A percentile compares a stretch with the other conserved stretches of the same genome.
These are phyloP conservation scores for Blepharisma stoltei DNA, from an alignment of 73 alveolate species.

Conservation along the genomic window DNA sequence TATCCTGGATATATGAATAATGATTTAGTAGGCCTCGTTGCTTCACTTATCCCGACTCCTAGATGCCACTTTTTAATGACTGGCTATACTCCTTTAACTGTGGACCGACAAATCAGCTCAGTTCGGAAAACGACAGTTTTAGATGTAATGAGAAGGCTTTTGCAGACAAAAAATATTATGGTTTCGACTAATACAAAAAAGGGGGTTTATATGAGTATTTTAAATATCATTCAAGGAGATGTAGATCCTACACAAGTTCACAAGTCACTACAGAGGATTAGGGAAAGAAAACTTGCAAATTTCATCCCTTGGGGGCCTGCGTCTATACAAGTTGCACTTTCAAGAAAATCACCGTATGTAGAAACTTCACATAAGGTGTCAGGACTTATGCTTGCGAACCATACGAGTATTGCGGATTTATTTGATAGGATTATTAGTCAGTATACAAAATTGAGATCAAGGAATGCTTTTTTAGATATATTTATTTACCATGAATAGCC, in stretches of 20 bases:
- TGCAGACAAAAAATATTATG: constrained; percentile 97
- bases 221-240: constrained; percentile 98
- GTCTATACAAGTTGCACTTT: constrained; percentile 95
- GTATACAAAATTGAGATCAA: constrained; percentile 77
- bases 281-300: constrained; percentile 95
- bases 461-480: constrained; percentile 95
- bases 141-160: constrained; percentile 96
- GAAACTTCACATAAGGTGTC: constrained; percentile 96
- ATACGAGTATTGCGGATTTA: constrained; percentile 87
- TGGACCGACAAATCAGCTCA: constrained; percentile 86
- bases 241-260: constrained; percentile 99
- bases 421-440: constrained; percentile 82
- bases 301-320: constrained; percentile 99
- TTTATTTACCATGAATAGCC: too few species aligned
- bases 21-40: constrained; percentile 96
- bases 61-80: constrained; percentile 98
- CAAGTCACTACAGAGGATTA: constrained; percentile 93
- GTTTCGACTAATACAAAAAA: constrained; percentile 87
- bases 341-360: constrained; percentile 88
- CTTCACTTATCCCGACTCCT: constrained; percentile 99
- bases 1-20: constrained; percentile 99
- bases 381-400: constrained; percentile 99
- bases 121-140: constrained; percentile 98
- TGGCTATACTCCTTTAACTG: constrained; percentile 98
- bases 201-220: constrained; percentile 93